Conservation (phyloP, 345 rosid species). For the Citrus reticulata region DNA sequence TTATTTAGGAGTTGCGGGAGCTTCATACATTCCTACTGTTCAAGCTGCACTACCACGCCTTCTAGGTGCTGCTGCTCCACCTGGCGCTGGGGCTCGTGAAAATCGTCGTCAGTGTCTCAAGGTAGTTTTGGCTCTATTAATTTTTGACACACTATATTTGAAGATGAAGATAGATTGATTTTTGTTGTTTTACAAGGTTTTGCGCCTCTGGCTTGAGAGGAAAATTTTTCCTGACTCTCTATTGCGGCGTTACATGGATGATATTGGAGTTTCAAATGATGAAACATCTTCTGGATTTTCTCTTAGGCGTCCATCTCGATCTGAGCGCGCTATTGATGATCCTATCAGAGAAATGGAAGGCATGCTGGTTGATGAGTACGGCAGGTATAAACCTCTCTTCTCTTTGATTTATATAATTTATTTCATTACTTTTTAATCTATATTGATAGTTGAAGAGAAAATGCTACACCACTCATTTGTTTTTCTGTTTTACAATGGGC, state of each 20-base stretch:
- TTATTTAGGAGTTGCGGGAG: constrained; percentile 71
- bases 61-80: constrained; percentile 90
- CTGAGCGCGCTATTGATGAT: constrained; percentile 90
- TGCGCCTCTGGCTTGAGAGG: constrained; percentile 87
- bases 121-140: constrained; percentile 36
- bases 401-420: not conserved
- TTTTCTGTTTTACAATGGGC: not conserved
- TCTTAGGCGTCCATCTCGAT: constrained; percentile 77
- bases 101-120: constrained; percentile 96
- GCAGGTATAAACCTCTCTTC: constrained; percentile 54
- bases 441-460: not conserved
- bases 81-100: constrained; percentile 82
- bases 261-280: constrained; percentile 73
- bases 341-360: constrained; percentile 99
- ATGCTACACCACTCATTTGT: not conserved
- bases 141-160: constrained; percentile 5
- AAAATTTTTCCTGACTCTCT: constrained; percentile 81
- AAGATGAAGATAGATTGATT: constrained; percentile 18
- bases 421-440: not conserved
- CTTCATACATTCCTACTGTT: constrained; percentile 75
- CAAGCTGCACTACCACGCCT: constrained; percentile 95
- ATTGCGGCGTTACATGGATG: constrained; percentile 73
- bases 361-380: constrained; percentile 97
- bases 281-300: constrained; percentile 59
- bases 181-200: constrained; percentile 47